Conservation (phyloP, 495 filamentous ascomycete species). For the Corynascus novoguineensis region DNA sequence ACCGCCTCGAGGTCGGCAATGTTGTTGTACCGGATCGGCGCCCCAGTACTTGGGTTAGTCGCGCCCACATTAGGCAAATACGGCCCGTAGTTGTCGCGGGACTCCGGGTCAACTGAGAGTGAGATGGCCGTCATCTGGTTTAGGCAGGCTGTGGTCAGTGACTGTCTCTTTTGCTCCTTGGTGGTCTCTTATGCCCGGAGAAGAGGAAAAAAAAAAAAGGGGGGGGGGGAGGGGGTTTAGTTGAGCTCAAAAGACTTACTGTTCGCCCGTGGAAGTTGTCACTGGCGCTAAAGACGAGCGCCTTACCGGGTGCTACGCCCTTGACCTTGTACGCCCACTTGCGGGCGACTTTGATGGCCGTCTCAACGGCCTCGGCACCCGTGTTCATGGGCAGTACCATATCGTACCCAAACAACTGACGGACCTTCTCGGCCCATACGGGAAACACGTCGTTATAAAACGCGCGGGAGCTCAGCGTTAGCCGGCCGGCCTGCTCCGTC, state of each 20-base stretch:
- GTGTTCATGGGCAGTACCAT: conserved; percentile 99
- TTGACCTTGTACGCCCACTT: conserved; percentile 99
- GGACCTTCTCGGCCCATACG: conserved; percentile 88
- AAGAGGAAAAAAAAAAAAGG: too few species aligned
- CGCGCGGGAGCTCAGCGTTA: conserved; percentile 90
- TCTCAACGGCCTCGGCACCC: conserved; percentile 97
- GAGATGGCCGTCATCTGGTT: conserved; percentile 80
- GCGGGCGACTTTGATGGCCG: conserved; percentile 90
- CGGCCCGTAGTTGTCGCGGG: conserved; percentile 92
- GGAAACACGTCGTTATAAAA: conserved; percentile 99
- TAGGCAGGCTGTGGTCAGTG: conserved; percentile 22
- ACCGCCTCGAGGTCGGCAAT: conserved; percentile 73
- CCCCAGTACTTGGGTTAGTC: conserved; percentile 67
- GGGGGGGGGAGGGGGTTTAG: too few species aligned
- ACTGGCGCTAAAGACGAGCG: conserved; percentile 73
- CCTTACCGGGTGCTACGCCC: conserved; percentile 77
- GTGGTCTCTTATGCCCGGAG: too few species aligned
- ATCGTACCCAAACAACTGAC: conserved; percentile 81
- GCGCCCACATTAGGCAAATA: conserved; percentile 86
- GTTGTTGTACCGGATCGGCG: conserved; percentile 78
- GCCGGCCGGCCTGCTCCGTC: conserved; percentile 78
- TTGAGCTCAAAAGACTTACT: conserved; percentile 54
- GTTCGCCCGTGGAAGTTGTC: conserved; percentile 98
- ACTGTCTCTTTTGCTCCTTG: too few species aligned
- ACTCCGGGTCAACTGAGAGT: conserved; percentile 90